Evolutionary conservation across 1,139 yeast genomes (phyloP).

Genomic region (Geotrichum bryndzae): DNA sequence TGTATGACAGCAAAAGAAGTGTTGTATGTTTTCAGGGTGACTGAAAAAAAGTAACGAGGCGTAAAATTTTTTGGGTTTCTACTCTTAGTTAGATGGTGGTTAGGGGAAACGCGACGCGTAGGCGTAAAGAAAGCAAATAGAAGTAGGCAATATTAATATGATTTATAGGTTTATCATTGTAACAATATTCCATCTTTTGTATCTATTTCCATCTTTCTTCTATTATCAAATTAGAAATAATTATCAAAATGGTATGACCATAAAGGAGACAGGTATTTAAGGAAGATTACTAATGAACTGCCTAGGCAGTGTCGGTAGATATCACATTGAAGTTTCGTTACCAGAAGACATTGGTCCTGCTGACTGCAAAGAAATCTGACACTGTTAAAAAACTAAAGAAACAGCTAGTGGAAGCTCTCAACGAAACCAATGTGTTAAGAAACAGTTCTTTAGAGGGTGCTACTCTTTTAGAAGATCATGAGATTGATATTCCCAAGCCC

Average conservation of each 20-base stretch:
- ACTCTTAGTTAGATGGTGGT: neutral
- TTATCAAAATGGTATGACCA: neutral
- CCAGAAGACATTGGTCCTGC: constrained; percentile 6
- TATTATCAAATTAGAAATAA: neutral
- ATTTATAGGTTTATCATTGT: neutral
- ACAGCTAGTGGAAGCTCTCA: constrained; percentile 4
- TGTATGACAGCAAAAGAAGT: neutral
- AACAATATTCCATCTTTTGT: neutral
- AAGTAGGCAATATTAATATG: too few species aligned
- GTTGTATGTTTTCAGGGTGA: neutral
- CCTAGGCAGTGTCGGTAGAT: neutral
- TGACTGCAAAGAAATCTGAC: constrained; percentile 11
- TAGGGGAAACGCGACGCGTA: neutral
- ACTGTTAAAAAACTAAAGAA: neutral
- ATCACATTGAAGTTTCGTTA: constrained; percentile 11
- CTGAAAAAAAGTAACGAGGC: too few species aligned
- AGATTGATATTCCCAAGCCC: constrained; percentile 5
- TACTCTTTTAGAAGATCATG: neutral
- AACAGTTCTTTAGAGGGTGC: neutral
- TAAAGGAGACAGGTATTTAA: neutral
- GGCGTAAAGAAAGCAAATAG: too few species aligned
- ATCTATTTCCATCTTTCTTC: neutral
- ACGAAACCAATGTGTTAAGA: constrained; percentile 8
- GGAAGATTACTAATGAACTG: neutral
- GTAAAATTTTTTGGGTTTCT: neutral